These are phyloP conservation scores for Pythium aristosporum DNA, from an alignment of 352 stramenopile genomes.

Conservation along the genomic window DNA sequence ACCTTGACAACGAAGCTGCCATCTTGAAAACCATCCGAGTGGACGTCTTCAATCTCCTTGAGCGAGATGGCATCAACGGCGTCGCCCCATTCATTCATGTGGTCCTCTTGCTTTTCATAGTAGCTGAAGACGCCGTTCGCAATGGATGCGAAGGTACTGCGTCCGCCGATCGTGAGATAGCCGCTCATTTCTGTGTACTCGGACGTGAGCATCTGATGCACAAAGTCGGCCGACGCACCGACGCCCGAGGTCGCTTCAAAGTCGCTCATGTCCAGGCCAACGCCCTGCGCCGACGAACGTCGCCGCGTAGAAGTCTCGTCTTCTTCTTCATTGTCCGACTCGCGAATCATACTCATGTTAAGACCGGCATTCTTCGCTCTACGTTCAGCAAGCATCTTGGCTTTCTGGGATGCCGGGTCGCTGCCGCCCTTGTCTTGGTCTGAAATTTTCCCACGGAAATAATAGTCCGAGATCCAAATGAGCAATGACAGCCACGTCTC, in stretches of 20 bases:
- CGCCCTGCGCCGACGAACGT: constrained; percentile 11
- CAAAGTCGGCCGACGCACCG: constrained; percentile 15
- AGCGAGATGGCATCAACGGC: constrained; percentile 80
- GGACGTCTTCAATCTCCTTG: constrained; percentile 73
- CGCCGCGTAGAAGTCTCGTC: constrained; percentile 2
- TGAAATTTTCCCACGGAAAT: constrained; percentile 44
- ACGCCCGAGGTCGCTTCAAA: constrained; percentile 16
- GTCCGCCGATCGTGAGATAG: constrained; percentile 62
- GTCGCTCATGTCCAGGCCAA: constrained; percentile 24
- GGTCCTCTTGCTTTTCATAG: constrained; percentile 80
- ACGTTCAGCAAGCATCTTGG: constrained; percentile 21
- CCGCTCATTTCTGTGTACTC: constrained; percentile 60
- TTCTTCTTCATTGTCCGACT: constrained; percentile 29
- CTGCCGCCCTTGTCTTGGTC: constrained; percentile 13
- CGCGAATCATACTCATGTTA: constrained; percentile 30
- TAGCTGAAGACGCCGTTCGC: constrained; percentile 86
- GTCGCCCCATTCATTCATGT: constrained; percentile 83
- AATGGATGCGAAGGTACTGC: constrained; percentile 72
- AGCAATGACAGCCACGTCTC: constrained; percentile 84
- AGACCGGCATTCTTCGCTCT: constrained; percentile 25
- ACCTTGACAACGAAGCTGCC: constrained; percentile 81
- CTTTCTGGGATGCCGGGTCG: constrained; percentile 43
- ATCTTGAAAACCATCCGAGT: constrained; percentile 68
- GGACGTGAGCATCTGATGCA: constrained; percentile 27
- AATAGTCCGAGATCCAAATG: constrained; percentile 87